A percentile compares a stretch with the other conserved stretches of the same genome.
Evolutionary conservation across 345 rosid species (phyloP).

Genomic region (Reutealis trisperma): DNA sequence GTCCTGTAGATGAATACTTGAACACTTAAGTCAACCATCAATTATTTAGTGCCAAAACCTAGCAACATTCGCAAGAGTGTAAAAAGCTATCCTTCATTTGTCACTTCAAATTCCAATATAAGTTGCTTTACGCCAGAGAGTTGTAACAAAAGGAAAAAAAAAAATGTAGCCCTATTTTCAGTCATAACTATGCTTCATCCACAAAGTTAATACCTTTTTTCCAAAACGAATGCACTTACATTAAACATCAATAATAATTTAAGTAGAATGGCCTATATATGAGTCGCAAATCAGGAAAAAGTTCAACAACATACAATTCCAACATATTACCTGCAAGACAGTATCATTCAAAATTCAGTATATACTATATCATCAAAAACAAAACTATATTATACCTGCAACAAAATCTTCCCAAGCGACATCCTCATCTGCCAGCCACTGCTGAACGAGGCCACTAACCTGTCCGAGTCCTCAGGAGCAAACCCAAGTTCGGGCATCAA

Average conservation of each 20-base stretch:
- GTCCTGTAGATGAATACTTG: slow-evolving; percentile 47
- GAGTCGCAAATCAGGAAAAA: neutral
- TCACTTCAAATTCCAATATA: no score
- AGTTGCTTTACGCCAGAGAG: no score
- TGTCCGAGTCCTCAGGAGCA: slow-evolving; percentile 72
- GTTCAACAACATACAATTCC: neutral
- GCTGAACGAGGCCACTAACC: slow-evolving; percentile 92
- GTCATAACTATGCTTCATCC: neutral
- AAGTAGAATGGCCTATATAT: neutral
- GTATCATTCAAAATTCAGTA: neutral
- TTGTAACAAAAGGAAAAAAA: no score
- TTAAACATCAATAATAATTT: neutral
- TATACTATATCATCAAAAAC: neutral
- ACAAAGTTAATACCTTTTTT: neutral
- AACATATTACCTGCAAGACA: neutral
- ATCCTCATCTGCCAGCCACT: slow-evolving; percentile 99
- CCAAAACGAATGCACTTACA: neutral
- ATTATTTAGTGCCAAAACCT: neutral
- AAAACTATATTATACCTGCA: slow-evolving; percentile 59
- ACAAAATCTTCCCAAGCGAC: slow-evolving; percentile 93
- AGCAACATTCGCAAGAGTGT: no score
- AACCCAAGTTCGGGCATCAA: slow-evolving; percentile 95
- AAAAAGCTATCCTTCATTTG: neutral
- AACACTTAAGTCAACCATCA: slow-evolving; percentile 15
- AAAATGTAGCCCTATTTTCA: neutral